These are phyloP conservation scores for Hyaloscypha finlandica DNA, from an alignment of 495 filamentous ascomycete genomes.

Conservation along the genomic window DNA sequence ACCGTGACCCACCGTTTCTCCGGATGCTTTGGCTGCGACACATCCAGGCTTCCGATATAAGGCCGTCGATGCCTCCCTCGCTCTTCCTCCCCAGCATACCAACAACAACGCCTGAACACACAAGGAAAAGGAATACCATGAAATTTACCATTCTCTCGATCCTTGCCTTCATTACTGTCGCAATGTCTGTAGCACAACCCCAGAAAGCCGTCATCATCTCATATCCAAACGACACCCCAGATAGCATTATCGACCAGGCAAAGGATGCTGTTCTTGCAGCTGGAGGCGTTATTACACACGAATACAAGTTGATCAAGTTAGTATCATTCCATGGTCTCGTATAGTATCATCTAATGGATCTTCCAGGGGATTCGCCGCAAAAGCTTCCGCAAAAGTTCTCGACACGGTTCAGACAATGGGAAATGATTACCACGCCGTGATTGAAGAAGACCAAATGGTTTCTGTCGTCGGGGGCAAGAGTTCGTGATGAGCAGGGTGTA, in stretches of 20 bases:
- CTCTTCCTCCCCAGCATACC: background rate
- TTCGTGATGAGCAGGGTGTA: background rate
- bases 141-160: conserved; percentile 43
- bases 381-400: conserved; percentile 66
- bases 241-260: conserved; percentile 65
- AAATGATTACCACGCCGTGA: conserved; percentile 60
- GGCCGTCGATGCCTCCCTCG: background rate
- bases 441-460: conserved; percentile 78
- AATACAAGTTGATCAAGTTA: conserved; percentile 60
- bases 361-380: conserved; percentile 73
- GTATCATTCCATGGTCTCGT: background rate
- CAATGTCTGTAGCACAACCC: conserved; percentile 55
- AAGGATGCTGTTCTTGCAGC: conserved; percentile 69
- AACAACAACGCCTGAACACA: background rate
- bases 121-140: background rate
- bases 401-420: conserved; percentile 68
- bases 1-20: background rate
- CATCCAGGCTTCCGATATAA: background rate
- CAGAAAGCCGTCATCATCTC: conserved; percentile 77
- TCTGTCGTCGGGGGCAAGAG: background rate
- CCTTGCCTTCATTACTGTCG: conserved; percentile 54
- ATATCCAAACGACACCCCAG: conserved; percentile 72
- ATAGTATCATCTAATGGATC: conserved; percentile 5
- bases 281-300: conserved; percentile 60
- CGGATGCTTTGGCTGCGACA: background rate